Evolutionary conservation across 1,284 basidiomycete genomes (phyloP).

Genomic region (Trametes hirsuta): DNA sequence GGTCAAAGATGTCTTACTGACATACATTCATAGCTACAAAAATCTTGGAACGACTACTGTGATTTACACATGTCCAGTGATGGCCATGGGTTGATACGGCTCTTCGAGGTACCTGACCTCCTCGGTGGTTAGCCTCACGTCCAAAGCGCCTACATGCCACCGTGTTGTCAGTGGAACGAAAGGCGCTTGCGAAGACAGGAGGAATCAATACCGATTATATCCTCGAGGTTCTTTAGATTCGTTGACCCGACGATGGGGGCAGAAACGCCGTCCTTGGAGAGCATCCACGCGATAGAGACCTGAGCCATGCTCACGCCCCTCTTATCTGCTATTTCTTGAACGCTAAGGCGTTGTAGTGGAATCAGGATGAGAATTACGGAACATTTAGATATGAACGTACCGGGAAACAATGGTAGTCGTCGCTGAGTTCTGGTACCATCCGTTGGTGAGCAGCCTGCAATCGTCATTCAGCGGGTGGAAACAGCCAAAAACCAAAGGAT

Average conservation of each 20-base stretch:
- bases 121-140: conserved; percentile 44
- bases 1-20: no score
- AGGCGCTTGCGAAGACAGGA: neutral
- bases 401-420: neutral
- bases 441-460: conserved; percentile 5
- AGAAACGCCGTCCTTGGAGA: conserved; percentile 42
- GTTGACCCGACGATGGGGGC: conserved; percentile 59
- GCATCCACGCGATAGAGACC: conserved; percentile 46
- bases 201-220: conserved; percentile 43
- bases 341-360: conserved; percentile 19
- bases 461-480: conserved; percentile 37
- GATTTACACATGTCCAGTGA: conserved; percentile 26
- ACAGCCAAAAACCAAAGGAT: neutral
- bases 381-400: neutral
- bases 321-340: conserved; percentile 49
- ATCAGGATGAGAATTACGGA: neutral
- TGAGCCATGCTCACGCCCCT: conserved; percentile 34
- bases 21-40: no score
- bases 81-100: conserved; percentile 23
- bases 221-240: conserved; percentile 49
- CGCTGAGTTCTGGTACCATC: neutral
- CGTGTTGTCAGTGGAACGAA: conserved; percentile 1
- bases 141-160: conserved; percentile 28
- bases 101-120: conserved; percentile 49
- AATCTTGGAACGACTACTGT: no score